These are phyloP conservation scores for Lasiosphaeris hirsuta DNA, from an alignment of 495 filamentous ascomycete species.

Conservation along the genomic window DNA sequence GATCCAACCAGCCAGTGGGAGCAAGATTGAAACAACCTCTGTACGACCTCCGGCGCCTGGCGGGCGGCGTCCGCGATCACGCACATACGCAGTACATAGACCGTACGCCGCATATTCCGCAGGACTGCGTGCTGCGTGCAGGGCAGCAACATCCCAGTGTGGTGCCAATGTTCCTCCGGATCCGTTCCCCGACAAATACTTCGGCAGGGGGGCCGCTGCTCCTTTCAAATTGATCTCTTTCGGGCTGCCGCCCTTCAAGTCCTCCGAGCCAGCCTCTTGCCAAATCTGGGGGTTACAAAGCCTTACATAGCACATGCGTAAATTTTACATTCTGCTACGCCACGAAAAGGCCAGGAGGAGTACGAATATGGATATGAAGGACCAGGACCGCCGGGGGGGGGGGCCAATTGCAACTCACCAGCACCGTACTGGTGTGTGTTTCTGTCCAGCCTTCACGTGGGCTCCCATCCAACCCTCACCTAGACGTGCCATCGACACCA, in stretches of 20 bases:
- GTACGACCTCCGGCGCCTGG: not conserved
- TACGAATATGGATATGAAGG: too few relatives aligned
- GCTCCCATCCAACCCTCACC: not conserved
- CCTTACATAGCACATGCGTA: too few relatives aligned
- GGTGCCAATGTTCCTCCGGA: conserved; percentile 11
- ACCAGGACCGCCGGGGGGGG: too few relatives aligned
- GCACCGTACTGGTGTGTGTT: too few relatives aligned
- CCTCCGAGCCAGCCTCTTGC: not conserved
- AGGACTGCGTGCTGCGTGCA: too few relatives aligned
- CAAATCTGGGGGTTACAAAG: not conserved
- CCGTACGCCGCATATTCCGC: too few relatives aligned
- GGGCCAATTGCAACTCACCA: too few relatives aligned
- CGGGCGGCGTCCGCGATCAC: not conserved
- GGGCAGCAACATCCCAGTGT: not conserved
- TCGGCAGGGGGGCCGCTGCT: not conserved
- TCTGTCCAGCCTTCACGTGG: not conserved
- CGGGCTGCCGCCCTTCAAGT: too few relatives aligned
- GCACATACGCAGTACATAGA: not conserved
- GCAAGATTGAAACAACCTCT: conserved; percentile 14
- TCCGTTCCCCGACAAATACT: conserved; percentile 12
- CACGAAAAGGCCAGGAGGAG: too few relatives aligned
- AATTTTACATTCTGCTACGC: too few relatives aligned
- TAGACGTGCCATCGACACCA: conserved; percentile 1
- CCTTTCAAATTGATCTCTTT: too few relatives aligned
- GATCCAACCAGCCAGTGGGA: conserved; percentile 18